phyloP scores from a whole-genome alignment of 1,139 yeast genomes.

The Saccharomyces hybrid region DNA sequence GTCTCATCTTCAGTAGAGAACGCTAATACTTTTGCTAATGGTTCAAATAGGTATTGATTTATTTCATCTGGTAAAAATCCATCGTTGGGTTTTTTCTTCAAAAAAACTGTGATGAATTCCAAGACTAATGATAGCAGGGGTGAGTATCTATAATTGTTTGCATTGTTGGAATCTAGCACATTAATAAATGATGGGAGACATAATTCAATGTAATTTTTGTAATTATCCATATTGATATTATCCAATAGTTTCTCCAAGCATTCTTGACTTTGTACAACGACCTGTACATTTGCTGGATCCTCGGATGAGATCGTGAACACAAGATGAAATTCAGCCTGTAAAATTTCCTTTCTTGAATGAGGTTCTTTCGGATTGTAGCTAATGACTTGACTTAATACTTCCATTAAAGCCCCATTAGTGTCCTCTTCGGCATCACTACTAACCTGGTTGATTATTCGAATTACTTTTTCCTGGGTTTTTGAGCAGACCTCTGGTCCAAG shows the following conservation, averaged over 20 bases:
- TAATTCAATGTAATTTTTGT: constrained; percentile 33
- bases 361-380: constrained; percentile 35
- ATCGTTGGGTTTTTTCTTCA: constrained; percentile 27
- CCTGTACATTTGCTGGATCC: constrained; percentile 69
- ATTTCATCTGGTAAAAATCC: constrained; percentile 35
- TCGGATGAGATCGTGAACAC: constrained; percentile 60
- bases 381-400: constrained; percentile 47
- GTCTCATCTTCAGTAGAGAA: constrained; percentile 68
- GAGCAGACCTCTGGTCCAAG: constrained; percentile 16
- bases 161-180: constrained; percentile 20
- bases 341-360: constrained; percentile 23
- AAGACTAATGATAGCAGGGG: constrained; percentile 60
- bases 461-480: constrained; percentile 34
- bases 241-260: constrained; percentile 53
- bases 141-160: constrained; percentile 34
- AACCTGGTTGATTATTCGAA: constrained; percentile 39
- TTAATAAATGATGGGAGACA: constrained; percentile 29
- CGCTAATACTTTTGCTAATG: constrained; percentile 46
- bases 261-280: constrained; percentile 51
- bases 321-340: constrained; percentile 42
- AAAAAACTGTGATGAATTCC: constrained; percentile 47
- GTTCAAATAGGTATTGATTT: constrained; percentile 40
- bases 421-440: constrained; percentile 70
- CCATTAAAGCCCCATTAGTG: constrained; percentile 69
- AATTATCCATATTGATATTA: constrained; percentile 40